Percentiles rank a stretch among this genome's conserved stretches.
Evolutionary conservation across 768 basidiomycete genomes (phyloP).

Genomic region (Mycena latifolia): DNA sequence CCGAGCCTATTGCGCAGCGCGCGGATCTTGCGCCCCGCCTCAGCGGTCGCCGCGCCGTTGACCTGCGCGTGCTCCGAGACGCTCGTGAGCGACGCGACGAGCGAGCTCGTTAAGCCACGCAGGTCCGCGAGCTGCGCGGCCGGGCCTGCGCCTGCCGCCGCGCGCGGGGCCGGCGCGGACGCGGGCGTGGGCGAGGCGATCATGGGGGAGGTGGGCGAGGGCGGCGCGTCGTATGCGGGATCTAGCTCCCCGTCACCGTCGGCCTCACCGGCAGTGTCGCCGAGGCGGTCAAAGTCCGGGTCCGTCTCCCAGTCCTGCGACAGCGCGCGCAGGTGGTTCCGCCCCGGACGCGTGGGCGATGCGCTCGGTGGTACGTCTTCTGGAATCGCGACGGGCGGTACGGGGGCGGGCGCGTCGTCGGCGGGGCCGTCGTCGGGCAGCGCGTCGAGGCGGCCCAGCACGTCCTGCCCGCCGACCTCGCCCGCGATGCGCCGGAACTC

Average conservation of each 20-base stretch:
- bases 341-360: slow-evolving; percentile 17
- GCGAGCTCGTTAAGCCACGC: slow-evolving; percentile 79
- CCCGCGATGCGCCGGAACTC: slow-evolving; percentile 83
- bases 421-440: slow-evolving; percentile 53
- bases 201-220: background rate
- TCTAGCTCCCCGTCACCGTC: background rate
- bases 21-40: slow-evolving; percentile 88
- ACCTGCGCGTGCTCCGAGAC: slow-evolving; percentile 93
- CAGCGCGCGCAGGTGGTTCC: slow-evolving; percentile 42
- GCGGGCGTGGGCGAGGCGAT: too few relatives aligned
- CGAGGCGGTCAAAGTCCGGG: slow-evolving; percentile 60
- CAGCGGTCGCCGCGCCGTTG: slow-evolving; percentile 86
- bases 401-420: slow-evolving; percentile 41
- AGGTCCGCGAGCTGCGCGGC: slow-evolving; percentile 68
- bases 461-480: slow-evolving; percentile 83
- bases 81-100: slow-evolving; percentile 79
- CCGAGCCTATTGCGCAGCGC: slow-evolving; percentile 87
- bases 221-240: slow-evolving; percentile 23
- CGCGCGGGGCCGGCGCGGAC: too few relatives aligned
- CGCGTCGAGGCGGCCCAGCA: slow-evolving; percentile 76
- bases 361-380: slow-evolving; percentile 13
- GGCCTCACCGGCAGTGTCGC: slow-evolving; percentile 43
- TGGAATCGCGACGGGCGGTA: too few relatives aligned
- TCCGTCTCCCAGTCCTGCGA: slow-evolving; percentile 74
- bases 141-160: background rate